Conservation (phyloP, 176 grass and related monocot genomes). For the Dactylis glomerata region DNA sequence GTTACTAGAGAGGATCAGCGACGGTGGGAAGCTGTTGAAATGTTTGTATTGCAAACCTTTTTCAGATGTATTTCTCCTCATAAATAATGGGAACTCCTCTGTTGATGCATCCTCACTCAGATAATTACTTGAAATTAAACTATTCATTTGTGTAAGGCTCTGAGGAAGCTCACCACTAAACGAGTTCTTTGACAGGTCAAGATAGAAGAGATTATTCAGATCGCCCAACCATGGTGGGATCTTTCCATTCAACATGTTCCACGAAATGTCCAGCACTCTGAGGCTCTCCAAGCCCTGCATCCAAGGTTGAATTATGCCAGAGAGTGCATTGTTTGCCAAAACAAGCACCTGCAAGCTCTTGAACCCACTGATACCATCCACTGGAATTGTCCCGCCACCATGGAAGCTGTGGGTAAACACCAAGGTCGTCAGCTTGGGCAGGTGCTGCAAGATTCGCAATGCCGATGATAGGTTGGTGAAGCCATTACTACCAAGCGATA, state of each 20-base stretch:
- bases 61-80: slow-evolving; percentile 34
- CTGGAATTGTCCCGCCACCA: neutral
- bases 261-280: no score
- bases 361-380: neutral
- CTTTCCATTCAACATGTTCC: no score
- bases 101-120: neutral
- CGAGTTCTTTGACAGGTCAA: slow-evolving; percentile 64
- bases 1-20: slow-evolving; percentile 68
- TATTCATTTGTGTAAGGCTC: slow-evolving; percentile 48
- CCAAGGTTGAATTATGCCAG: slow-evolving; percentile 43
- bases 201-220: no score
- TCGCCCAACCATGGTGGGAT: no score
- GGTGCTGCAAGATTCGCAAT: slow-evolving; percentile 42
- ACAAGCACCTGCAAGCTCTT: slow-evolving; percentile 47
- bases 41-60: slow-evolving; percentile 85
- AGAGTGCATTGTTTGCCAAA: slow-evolving; percentile 51
- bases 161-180: slow-evolving; percentile 50
- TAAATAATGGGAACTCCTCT: slow-evolving; percentile 36
- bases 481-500: slow-evolving; percentile 41
- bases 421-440: neutral
- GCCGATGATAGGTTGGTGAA: slow-evolving; percentile 45
- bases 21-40: slow-evolving; percentile 75
- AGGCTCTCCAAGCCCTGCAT: slow-evolving; percentile 30
- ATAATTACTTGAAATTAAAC: slow-evolving; percentile 13
- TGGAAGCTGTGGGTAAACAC: neutral